phyloP scores from a whole-genome alignment of 257 asterid genomes.

The Hygrophila difformis region DNA sequence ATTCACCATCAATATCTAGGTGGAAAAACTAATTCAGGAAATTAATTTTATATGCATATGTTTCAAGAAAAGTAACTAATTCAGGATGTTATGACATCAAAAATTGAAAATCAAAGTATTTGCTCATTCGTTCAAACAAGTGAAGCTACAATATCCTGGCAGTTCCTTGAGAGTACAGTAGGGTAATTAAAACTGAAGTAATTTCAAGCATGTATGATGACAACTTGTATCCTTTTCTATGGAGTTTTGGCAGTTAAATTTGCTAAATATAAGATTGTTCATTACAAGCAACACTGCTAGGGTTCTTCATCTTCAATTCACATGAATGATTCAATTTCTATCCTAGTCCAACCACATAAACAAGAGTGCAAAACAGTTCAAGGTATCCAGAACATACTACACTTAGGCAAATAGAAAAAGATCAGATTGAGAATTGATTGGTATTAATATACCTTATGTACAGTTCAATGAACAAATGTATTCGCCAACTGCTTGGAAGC shows the following conservation, averaged over 20 bases:
- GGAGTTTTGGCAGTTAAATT: not conserved
- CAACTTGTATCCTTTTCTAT: not conserved
- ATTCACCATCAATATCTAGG: not conserved
- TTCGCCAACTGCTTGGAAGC: constrained; percentile 7
- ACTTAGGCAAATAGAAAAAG: not conserved
- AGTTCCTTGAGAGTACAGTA: too few species aligned
- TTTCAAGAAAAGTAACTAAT: too few species aligned
- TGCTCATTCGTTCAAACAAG: too few species aligned
- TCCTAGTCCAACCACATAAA: not conserved
- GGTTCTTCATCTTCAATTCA: too few species aligned
- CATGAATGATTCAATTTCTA: too few species aligned
- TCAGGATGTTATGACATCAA: too few species aligned
- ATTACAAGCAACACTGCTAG: not conserved
- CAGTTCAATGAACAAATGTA: constrained; percentile 11
- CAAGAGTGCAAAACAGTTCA: constrained; percentile 1
- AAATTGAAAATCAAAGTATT: too few species aligned
- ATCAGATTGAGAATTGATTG: not conserved
- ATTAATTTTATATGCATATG: too few species aligned
- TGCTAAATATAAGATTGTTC: not conserved
- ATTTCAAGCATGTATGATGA: constrained; percentile 2
- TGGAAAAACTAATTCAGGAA: too few species aligned
- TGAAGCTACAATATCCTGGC: too few species aligned
- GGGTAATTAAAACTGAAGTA: too few species aligned
- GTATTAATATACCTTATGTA: constrained; percentile 16
- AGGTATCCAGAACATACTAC: not conserved